A percentile compares a stretch with the other conserved stretches of the same genome.
phyloP scores from a whole-genome alignment of 129 eudicot genomes.

The Pulicaria dysenterica region DNA sequence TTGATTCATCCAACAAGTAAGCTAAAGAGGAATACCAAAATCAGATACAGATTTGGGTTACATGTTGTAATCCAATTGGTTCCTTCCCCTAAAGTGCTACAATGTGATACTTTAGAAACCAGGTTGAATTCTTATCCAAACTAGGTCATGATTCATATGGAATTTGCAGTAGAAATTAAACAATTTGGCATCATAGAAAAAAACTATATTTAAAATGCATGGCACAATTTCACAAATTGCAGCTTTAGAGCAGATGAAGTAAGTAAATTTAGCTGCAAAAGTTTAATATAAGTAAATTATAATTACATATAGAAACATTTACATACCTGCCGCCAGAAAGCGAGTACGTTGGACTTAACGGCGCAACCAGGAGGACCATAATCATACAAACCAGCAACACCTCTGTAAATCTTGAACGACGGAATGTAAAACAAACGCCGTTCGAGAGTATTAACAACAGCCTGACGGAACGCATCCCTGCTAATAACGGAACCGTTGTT shows the following conservation, averaged over 20 bases:
- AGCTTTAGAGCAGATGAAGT: neutral
- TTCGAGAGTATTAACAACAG: slow-evolving; percentile 67
- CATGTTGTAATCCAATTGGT: neutral
- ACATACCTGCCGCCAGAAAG: slow-evolving; percentile 78
- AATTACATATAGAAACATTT: neutral
- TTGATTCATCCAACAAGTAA: neutral
- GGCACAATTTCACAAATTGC: neutral
- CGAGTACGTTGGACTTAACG: slow-evolving; percentile 74
- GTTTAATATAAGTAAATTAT: neutral
- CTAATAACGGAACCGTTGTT: slow-evolving; percentile 23
- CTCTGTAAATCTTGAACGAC: slow-evolving; percentile 70
- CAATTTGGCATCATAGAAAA: neutral
- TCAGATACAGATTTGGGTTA: neutral
- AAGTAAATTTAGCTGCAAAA: neutral
- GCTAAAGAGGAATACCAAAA: neutral
- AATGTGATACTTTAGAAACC: neutral
- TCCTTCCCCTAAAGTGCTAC: neutral
- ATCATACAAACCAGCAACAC: slow-evolving; percentile 85
- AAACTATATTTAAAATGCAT: neutral
- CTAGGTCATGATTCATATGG: neutral
- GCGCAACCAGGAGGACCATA: slow-evolving; percentile 90
- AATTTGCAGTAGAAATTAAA: neutral
- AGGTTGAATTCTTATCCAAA: too few relatives aligned
- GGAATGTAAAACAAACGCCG: slow-evolving; percentile 69
- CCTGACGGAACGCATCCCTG: slow-evolving; percentile 61